These are phyloP conservation scores for Acarospora socialis DNA, from an alignment of 2,329 filamentous ascomycete genomes.

Conservation along the genomic window DNA sequence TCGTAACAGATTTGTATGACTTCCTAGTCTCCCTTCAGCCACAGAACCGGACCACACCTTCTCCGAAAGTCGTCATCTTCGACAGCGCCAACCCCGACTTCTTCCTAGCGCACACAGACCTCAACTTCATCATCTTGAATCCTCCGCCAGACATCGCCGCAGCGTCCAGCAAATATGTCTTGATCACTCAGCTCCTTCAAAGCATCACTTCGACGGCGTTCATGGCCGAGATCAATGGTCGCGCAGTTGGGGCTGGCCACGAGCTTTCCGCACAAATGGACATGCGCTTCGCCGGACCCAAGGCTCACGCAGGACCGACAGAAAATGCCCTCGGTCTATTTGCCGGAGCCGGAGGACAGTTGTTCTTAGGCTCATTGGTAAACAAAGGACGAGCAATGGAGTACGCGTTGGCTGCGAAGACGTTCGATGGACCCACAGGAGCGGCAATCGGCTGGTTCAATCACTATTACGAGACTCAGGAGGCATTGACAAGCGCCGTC, in stretches of 20 bases:
- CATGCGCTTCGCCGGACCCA: slow-evolving; percentile 14
- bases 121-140: slow-evolving; percentile 2
- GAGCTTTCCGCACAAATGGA: slow-evolving; percentile 14
- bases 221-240: slow-evolving; percentile 15
- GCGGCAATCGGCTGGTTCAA: slow-evolving; percentile 5
- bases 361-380: slow-evolving; percentile 5
- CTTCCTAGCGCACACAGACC: slow-evolving; percentile 9
- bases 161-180: not conserved
- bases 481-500: too few species aligned
- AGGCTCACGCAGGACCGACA: slow-evolving; percentile 8
- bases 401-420: slow-evolving; percentile 5
- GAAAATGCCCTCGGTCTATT: slow-evolving; percentile 11
- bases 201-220: slow-evolving; percentile 18
- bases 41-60: not conserved
- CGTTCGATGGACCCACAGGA: slow-evolving; percentile 5
- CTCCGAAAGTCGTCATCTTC: slow-evolving; percentile 13
- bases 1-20: slow-evolving; percentile 6
- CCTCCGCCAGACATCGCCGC: not conserved
- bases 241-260: slow-evolving; percentile 11
- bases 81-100: slow-evolving; percentile 8
- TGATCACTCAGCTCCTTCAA: slow-evolving; percentile 1
- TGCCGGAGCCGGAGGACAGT: slow-evolving; percentile 7
- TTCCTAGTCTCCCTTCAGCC: slow-evolving; percentile 6
- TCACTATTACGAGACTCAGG: too few species aligned
- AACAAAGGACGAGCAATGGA: slow-evolving; percentile 8